phyloP scores from a whole-genome alignment of 2,329 filamentous ascomycete species.

The Verticillium longisporum region DNA sequence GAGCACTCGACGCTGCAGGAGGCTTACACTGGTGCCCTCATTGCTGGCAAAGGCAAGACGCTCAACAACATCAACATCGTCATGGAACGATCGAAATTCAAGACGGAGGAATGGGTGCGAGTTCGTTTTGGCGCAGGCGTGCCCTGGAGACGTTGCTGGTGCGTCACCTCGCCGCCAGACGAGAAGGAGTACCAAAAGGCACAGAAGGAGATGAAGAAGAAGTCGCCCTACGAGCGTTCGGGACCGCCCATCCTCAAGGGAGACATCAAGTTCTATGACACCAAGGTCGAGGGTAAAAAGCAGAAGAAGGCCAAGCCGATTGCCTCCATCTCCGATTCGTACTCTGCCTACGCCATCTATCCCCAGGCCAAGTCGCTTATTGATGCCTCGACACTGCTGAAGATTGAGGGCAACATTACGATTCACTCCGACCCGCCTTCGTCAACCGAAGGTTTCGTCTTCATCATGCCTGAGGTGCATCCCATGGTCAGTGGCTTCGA shows the following conservation, averaged over 20 bases:
- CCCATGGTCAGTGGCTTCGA: constrained; percentile 93
- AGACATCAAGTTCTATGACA: constrained; percentile 91
- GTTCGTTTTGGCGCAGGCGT: constrained; percentile 94
- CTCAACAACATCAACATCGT: constrained; percentile 88
- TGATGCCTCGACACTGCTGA: constrained; percentile 88
- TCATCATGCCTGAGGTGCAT: constrained; percentile 92
- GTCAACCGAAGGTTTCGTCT: constrained; percentile 86
- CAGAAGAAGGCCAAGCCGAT: constrained; percentile 88
- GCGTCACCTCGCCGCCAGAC: constrained; percentile 84
- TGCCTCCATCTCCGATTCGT: constrained; percentile 84
- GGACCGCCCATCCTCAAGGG: constrained; percentile 66
- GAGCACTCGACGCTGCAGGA: constrained; percentile 92
- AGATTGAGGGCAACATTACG: constrained; percentile 85
- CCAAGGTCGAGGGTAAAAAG: constrained; percentile 66
- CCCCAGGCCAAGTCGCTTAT: constrained; percentile 91
- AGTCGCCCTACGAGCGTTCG: constrained; percentile 74
- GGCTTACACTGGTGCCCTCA: constrained; percentile 90
- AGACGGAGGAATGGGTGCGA: constrained; percentile 86
- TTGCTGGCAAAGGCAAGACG: constrained; percentile 85
- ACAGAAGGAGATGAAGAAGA: constrained; percentile 76
- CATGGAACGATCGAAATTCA: constrained; percentile 72
- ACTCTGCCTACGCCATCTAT: constrained; percentile 91
- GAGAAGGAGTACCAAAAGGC: constrained; percentile 85
- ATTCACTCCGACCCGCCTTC: constrained; percentile 75
- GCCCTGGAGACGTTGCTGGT: constrained; percentile 95